Base-by-base conservation (phyloP, 108 stramenopile genomes). In the Stephanodiscus triporus region DNA sequence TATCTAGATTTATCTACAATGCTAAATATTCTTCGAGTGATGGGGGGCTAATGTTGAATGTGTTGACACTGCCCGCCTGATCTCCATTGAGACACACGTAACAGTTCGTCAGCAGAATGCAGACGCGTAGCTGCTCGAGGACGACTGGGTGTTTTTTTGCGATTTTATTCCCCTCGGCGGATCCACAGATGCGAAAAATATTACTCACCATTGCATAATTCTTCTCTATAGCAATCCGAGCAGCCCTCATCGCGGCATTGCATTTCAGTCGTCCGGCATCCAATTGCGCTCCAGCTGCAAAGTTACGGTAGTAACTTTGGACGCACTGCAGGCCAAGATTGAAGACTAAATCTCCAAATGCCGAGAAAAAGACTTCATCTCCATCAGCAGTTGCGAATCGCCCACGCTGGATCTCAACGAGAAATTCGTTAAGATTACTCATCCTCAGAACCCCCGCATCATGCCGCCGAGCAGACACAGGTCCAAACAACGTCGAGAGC, bases 401-500 rank as follows among this genome's bases (percentile, higher is more conserved):
- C 36, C 59, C 59, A 60, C 20, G 26, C 58, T 72, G 72, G 6
- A 72, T 24, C 0, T 5, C 9, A 9, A 23, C 16, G 5, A 66
- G 62, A 40, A 66, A 75, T 19, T 40, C 11, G 24, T 75, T 19
- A 10, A 75, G 29, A 5, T 62, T 42, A 48, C 64, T 75, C 66
- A 66, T 34, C n/a, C 10, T 0, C 6, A 75, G 30, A 16, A 66
- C 32, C 32, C 42, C 65, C 13, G 29, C 32, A 45, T 75, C 65
- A 27, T 14, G 9, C 14, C 16, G 30, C 6, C 62, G 38, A 13
- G 34, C 64, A 37, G 66, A 60, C 14, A 75, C 64, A 19, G 73
- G 73, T 14, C 73, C 73, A 75, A 60, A 75, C 10, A 75, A 9
- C 16, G 54, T 55, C 14, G 16, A 34, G 27, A 75, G 56, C 17